These are phyloP conservation scores for Collybiopsis luxurians DNA, from an alignment of 768 basidiomycete genomes.

Conservation along the genomic window DNA sequence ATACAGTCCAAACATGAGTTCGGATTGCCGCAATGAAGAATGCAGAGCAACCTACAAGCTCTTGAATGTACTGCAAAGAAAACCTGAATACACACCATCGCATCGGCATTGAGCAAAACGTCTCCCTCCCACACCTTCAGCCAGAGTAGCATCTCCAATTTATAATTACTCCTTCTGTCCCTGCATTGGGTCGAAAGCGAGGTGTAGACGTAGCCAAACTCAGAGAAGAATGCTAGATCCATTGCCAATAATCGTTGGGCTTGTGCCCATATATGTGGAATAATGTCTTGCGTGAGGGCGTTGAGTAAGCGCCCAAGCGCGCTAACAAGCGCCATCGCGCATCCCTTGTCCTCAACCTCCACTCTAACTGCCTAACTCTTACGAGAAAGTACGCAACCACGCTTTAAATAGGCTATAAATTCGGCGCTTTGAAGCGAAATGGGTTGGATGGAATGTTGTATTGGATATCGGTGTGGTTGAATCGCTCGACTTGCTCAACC, in stretches of 20 bases:
- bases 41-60: constrained; percentile 53
- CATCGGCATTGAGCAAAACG: constrained; percentile 86
- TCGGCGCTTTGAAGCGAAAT: background rate
- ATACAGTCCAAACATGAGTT: constrained; percentile 95
- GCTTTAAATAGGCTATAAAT: background rate
- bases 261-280: background rate
- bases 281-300: background rate
- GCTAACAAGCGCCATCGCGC: too few relatives aligned
- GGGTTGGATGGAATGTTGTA: background rate
- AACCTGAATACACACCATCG: constrained; percentile 77
- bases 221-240: constrained; percentile 81
- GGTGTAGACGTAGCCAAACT: constrained; percentile 71
- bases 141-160: constrained; percentile 77
- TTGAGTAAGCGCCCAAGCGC: too few relatives aligned
- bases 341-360: background rate
- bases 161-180: constrained; percentile 87
- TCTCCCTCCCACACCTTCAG: constrained; percentile 92
- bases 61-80: constrained; percentile 88
- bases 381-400: background rate
- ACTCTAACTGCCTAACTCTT: background rate
- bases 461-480: constrained; percentile 8
- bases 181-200: constrained; percentile 71
- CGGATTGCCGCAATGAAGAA: constrained; percentile 50
- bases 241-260: constrained; percentile 69
- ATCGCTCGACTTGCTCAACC: background rate